Base-by-base conservation (phyloP, 345 rosid genomes). In the Erysimum cheiranthoides region DNA sequence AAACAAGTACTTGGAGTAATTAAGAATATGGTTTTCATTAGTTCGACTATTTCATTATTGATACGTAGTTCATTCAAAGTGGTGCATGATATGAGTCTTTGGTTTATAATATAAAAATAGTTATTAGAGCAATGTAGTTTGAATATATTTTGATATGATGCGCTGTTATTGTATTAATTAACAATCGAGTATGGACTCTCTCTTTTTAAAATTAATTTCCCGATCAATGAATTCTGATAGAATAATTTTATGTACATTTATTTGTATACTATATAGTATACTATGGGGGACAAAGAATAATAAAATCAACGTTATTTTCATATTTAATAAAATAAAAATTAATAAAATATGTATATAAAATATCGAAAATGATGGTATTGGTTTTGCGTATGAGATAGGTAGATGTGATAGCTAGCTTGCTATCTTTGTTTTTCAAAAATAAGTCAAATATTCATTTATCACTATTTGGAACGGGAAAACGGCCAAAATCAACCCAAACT, bases 301-400 rank as follows among this genome's bases (percentile, higher is more conserved):
- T 51, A 10, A 7, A 16, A 39, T 59, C 38, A 21, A 31, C 53
- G 17, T 61, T 60, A 16, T 30, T 39, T 39, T 58, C 73, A 38
- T 67, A 49, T 66, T 46, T 39, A 59, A 59, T 30, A 36, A 74
- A 8, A 0, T 21, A 21, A 21, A 21, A 21, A 21, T 46, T 39
- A 59, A 59, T 30, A 36, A 74, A 8, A 21, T 7, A 52, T 13
- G 28, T 73, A 28, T 31, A 63, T 40, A 31, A 31, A 14, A 31
- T 73, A 30, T 34, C 36, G 64, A 25, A 42, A 54, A 40, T 11
- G 10, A 56, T 34, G 36, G 8, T 34, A 21, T 43, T 14, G 32
- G 42, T 3, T 14, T 39, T 70, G 59, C 75, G 61, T 71, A 71
- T 36, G 50, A 50, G 38, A 61, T 61, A 50, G 68, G 68, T 61